These are phyloP conservation scores for Cinnamomum micranthum DNA, from an alignment of 164 flowering plant species.

Conservation along the genomic window DNA sequence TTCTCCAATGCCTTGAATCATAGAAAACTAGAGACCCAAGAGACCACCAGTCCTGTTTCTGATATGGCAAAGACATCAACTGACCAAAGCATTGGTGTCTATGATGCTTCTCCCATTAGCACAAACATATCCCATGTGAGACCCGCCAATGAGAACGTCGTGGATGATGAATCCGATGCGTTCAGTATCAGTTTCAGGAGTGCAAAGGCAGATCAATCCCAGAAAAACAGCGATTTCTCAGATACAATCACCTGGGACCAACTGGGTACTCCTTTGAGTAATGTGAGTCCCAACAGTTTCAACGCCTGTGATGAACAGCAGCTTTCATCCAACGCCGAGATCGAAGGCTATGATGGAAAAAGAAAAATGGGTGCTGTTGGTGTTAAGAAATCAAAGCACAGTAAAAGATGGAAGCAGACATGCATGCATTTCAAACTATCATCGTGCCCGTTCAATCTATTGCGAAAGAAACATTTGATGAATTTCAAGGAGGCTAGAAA, in stretches of 20 bases:
- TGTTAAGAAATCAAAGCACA: not conserved
- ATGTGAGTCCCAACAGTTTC: not conserved
- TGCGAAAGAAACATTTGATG: not conserved
- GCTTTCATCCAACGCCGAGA: not conserved
- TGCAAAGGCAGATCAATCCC: not conserved
- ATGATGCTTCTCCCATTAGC: too few relatives aligned
- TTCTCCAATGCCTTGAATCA: not conserved
- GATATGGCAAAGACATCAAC: not conserved
- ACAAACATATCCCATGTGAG: too few relatives aligned
- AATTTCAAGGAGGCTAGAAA: not conserved
- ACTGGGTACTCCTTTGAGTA: not conserved
- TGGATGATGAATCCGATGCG: not conserved
- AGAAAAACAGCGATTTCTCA: not conserved
- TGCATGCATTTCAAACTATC: not conserved
- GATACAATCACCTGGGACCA: not conserved
- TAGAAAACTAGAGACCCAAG: not conserved
- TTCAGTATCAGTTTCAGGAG: not conserved
- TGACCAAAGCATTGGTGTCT: not conserved
- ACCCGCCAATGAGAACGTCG: not conserved
- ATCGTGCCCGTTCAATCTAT: not conserved
- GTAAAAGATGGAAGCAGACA: not conserved
- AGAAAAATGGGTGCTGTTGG: not conserved
- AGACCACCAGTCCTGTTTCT: not conserved
- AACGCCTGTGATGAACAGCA: not conserved
- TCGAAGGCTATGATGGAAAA: not conserved